Conservation (phyloP, 352 stramenopile species). For the Pythium dissimile region DNA sequence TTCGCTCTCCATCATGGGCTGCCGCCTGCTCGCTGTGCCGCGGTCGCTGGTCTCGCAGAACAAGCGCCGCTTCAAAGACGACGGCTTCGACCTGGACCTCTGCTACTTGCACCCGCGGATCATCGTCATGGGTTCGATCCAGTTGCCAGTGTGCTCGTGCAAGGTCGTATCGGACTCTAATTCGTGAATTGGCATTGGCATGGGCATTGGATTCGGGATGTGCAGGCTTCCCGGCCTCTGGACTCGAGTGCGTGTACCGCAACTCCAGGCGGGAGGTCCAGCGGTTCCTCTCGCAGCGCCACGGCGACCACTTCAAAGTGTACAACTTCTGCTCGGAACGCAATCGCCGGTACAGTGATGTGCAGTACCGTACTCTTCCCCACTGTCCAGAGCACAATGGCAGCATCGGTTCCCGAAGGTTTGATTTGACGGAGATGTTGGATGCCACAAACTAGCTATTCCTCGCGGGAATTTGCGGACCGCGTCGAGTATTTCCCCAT, state of each 20-base stretch:
- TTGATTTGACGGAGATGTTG: neutral
- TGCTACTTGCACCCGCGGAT: conserved; percentile 69
- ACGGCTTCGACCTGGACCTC: conserved; percentile 68
- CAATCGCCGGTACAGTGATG: conserved; percentile 31
- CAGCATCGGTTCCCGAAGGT: no score
- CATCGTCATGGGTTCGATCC: conserved; percentile 67
- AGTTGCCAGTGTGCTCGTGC: neutral
- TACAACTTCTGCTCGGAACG: conserved; percentile 74
- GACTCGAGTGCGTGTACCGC: conserved; percentile 54
- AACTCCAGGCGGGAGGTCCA: conserved; percentile 61
- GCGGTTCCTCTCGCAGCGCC: conserved; percentile 45
- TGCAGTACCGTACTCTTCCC: no score
- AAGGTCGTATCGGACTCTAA: neutral
- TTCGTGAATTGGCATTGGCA: no score
- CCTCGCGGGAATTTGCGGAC: conserved; percentile 40
- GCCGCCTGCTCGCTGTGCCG: conserved; percentile 41
- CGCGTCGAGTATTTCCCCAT: conserved; percentile 55
- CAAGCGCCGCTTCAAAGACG: conserved; percentile 57
- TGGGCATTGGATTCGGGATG: neutral
- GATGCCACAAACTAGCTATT: conserved; percentile 38
- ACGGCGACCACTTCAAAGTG: conserved; percentile 59
- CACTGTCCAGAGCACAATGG: no score
- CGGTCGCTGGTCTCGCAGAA: conserved; percentile 76
- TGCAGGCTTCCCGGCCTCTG: conserved; percentile 53
- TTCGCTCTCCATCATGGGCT: neutral